These are phyloP conservation scores for Akanthomyces dipterigenus DNA, from an alignment of 2,329 filamentous ascomycete species.

Conservation along the genomic window DNA sequence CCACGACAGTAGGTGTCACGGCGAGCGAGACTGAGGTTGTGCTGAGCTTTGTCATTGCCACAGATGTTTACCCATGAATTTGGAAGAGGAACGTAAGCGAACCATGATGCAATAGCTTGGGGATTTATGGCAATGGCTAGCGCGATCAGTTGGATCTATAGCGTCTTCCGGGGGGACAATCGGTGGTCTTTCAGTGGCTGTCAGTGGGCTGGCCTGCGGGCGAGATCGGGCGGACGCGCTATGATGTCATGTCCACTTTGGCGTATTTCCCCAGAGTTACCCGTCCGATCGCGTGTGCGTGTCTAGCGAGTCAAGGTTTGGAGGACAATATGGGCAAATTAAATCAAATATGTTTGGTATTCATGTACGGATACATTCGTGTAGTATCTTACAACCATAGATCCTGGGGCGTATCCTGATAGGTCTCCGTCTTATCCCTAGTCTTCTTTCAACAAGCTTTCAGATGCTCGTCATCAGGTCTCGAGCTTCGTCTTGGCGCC, in stretches of 20 bases:
- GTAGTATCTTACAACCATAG: too few species aligned
- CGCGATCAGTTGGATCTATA: neutral
- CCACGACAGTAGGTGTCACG: slow-evolving; percentile 79
- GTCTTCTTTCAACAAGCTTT: too few species aligned
- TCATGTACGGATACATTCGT: too few species aligned
- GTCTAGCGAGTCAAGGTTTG: neutral
- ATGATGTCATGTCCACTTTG: neutral
- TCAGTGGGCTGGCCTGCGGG: too few species aligned
- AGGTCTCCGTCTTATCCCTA: too few species aligned
- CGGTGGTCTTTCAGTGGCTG: too few species aligned
- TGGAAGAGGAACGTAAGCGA: neutral
- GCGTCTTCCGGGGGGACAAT: too few species aligned
- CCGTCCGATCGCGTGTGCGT: neutral
- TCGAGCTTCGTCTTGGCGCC: too few species aligned
- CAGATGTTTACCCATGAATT: neutral
- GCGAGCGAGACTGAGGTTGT: slow-evolving; percentile 76
- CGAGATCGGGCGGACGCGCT: neutral
- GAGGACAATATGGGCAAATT: neutral
- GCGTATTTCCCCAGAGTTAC: neutral
- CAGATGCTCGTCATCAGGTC: too few species aligned
- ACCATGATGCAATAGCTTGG: neutral
- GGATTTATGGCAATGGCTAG: neutral
- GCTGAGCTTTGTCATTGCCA: slow-evolving; percentile 55
- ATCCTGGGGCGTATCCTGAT: too few species aligned
- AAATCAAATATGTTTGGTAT: too few species aligned